Percentiles rank a stretch among this genome's conserved stretches.
Evolutionary conservation across 2,329 filamentous ascomycete genomes (phyloP).

Genomic region (Corinectria fuckeliana): DNA sequence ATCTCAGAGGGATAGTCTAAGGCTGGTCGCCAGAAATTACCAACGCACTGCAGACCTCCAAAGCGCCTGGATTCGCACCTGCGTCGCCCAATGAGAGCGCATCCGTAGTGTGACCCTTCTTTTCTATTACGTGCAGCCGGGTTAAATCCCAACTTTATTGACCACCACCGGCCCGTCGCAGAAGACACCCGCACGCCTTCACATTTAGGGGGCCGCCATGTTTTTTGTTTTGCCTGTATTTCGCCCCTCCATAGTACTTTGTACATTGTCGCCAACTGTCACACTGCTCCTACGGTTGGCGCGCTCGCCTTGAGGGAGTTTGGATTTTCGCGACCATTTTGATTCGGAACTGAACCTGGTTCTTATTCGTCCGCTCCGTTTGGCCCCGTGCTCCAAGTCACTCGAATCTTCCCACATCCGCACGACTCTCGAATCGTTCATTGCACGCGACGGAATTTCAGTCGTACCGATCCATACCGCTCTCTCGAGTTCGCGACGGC

Average conservation of each 20-base stretch:
- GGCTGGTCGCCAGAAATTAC: conserved; percentile 17
- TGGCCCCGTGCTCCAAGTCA: conserved; percentile 9
- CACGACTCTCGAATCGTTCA: conserved; percentile 5
- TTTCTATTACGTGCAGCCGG: conserved; percentile 22
- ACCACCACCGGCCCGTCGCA: conserved; percentile 3
- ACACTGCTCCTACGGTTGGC: neutral
- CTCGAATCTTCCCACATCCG: conserved; percentile 9
- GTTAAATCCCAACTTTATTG: conserved; percentile 16
- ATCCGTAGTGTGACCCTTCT: conserved; percentile 7
- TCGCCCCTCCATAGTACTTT: neutral
- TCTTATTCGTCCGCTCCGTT: conserved; percentile 14
- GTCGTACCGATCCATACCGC: neutral
- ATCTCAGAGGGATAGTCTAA: conserved; percentile 10
- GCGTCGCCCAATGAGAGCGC: conserved; percentile 13
- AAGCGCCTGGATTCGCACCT: conserved; percentile 7
- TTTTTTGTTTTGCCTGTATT: neutral
- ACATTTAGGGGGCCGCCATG: neutral
- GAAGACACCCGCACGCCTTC: neutral
- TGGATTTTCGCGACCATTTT: neutral
- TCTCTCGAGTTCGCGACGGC: conserved; percentile 2
- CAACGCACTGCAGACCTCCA: neutral
- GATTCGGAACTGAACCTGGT: neutral
- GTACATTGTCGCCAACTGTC: neutral
- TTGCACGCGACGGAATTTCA: neutral
- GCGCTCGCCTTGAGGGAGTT: neutral